Evolutionary conservation across 768 basidiomycete genomes (phyloP), one percentile per base, ranked within the genome.

Genomic region (Mycena floridula): DNA sequence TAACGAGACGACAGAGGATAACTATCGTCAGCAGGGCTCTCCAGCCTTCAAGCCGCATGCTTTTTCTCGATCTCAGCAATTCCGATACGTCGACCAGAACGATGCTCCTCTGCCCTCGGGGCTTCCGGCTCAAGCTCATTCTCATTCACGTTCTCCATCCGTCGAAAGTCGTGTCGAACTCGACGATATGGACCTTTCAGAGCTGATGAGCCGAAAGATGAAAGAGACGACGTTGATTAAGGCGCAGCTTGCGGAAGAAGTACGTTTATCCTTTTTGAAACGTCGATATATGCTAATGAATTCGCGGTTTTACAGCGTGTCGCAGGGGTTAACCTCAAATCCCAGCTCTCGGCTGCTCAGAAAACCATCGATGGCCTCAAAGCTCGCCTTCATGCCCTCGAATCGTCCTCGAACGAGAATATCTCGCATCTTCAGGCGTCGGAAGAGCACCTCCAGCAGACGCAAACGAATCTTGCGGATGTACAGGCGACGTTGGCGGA

Each of bases 161-260:
- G 13, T 18, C 18, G 32, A 13, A 35, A 18, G 18, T 35, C 7
- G 13, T 35, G 7, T 18, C 32, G 51, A 57, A 37, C 40, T 39
- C 21, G 53, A 54, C 25, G 54, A 53, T 32, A 47, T 50, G 13
- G 55, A 54, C 45, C 47, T 57, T 35, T 53, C 53, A 15, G 50
- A 54, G 37, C 36, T 54, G 22, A 51, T 57, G 51, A 45, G 44
- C 28, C 49, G 54, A 18, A 54, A 49, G 23, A 44, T 59, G 47
- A 54, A 48, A 11, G 57, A 59, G 35, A 48, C 50, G n/a, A 51
- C 52, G 23, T 15, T 53, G 12, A 39, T 53, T 21, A 59, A 59
- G 43, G 26, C 49, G 8, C 54, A 59, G 45, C 50, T 59, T 20
- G 50, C 51, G 13, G 55, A 59, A 45, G 49, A 59, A 46, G 57